Evolutionary conservation across 2,329 filamentous ascomycete genomes (phyloP).

Genomic region (Nemania sp.): DNA sequence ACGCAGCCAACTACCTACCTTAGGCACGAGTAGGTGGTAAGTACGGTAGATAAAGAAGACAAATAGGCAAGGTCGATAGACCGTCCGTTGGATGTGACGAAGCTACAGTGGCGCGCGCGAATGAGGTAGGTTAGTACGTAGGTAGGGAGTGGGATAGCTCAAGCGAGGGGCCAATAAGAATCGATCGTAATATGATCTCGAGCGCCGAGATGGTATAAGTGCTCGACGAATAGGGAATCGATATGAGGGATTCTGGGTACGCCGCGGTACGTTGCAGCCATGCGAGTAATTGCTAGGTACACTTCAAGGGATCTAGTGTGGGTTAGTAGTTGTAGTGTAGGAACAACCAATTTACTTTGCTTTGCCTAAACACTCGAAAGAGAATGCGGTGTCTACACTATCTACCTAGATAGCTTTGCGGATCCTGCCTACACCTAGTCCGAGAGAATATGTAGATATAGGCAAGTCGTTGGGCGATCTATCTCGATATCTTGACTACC

Average conservation of each 20-base stretch:
- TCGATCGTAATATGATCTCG: constrained; percentile 2
- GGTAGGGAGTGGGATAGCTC: too few species aligned
- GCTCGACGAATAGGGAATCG: constrained; percentile 11
- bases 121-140: neutral
- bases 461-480: neutral
- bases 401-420: neutral
- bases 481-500: neutral
- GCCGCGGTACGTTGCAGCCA: neutral
- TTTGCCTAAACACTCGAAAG: neutral
- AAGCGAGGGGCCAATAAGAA: constrained; percentile 17
- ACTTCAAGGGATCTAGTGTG: too few species aligned
- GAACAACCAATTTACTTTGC: too few species aligned
- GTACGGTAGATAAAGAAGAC: neutral
- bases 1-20: too few species aligned
- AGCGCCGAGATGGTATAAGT: neutral
- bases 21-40: neutral
- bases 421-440: neutral
- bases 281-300: neutral
- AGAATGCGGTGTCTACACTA: neutral
- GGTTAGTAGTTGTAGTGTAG: too few species aligned
- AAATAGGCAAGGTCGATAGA: neutral
- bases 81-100: constrained; percentile 4
- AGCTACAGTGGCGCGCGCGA: constrained; percentile 25
- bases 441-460: too few species aligned
- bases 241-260: neutral